Base-by-base conservation (phyloP, 2,329 filamentous ascomycete species). In the Phialophora macrospora region DNA sequence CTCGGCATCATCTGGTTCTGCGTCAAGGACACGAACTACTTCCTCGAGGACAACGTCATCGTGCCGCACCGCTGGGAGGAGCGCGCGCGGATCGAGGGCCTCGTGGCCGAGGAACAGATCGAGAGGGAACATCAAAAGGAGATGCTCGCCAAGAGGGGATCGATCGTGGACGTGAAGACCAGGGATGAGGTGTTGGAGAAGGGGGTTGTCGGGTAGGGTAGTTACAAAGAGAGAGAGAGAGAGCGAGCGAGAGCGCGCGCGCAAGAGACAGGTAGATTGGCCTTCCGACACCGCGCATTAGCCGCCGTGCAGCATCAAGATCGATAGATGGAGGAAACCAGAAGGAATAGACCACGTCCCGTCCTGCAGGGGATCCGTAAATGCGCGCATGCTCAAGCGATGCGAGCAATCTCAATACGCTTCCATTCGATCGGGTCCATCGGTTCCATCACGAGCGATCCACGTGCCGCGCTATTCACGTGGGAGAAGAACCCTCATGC, bases 11-110 rank as follows among this genome's bases (percentile, higher is more conserved):
- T 71, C 24, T 65, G 49, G 55, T 51, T 55, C 28, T 67, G 60
- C 26, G 69, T 72, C 28, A 62, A 41, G n/a, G 59, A 69, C 26
- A 72, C 71, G 9, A 72, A 72, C 48, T 72, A 72, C 48, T 72
- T 72, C 57, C 34, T 66, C 17, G 71, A 72, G 52, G 65, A 68
- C 12, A 64, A 64, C 44, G 71, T 72, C 38, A 71, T 72, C 38
- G 71, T 72, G 17, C 71, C 71, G 17, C 62, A 68, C 32, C 55
- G 60, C 8, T 56, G 70, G 48, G 68, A 71, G 56, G 65, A 71
- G 49, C 49, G 48, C 6, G 60, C 62, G 14, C 22, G 64, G 2
- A 55, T 69, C 44, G 67, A 69, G 30, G 67, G 67, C 1, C 30
- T 62, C 6, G 60, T 68, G 14, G 62, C n/a, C n/a, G 62, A 65